These are phyloP conservation scores for Begonia loranthoides DNA, from an alignment of 306 rosid genomes.

Conservation along the genomic window DNA sequence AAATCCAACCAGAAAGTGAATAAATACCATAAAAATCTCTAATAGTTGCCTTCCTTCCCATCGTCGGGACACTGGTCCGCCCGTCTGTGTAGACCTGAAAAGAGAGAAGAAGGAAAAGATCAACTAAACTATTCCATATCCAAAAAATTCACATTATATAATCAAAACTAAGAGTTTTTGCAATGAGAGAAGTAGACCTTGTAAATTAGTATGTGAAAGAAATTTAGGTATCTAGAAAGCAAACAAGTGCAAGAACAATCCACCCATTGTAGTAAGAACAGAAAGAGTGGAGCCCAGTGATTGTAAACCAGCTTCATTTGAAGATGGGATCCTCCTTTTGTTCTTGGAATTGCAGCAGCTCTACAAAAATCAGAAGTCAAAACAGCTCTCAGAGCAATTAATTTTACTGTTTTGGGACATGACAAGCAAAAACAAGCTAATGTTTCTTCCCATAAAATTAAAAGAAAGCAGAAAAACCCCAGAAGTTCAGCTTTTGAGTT, in stretches of 20 bases:
- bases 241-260: slow-evolving; percentile 78
- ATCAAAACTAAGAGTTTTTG: neutral
- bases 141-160: slow-evolving; percentile 1
- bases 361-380: slow-evolving; percentile 26
- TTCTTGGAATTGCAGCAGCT: slow-evolving; percentile 88
- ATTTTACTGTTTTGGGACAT: too few relatives aligned
- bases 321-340: slow-evolving; percentile 64
- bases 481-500: too few relatives aligned
- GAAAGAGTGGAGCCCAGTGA: slow-evolving; percentile 68
- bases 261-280: slow-evolving; percentile 79
- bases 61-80: slow-evolving; percentile 13
- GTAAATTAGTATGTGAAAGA: slow-evolving; percentile 74
- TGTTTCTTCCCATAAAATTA: too few relatives aligned
- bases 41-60: neutral
- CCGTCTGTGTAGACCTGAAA: slow-evolving; percentile 71
- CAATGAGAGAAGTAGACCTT: slow-evolving; percentile 39
- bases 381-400: neutral
- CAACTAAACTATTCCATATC: slow-evolving; percentile 10
- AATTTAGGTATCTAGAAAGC: slow-evolving; percentile 61
- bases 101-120: slow-evolving; percentile 7
- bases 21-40: neutral
- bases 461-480: too few relatives aligned
- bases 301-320: slow-evolving; percentile 89
- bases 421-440: too few relatives aligned
- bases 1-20: neutral